Conservation (phyloP, 495 filamentous ascomycete species). For the Neurospora intermedia region DNA sequence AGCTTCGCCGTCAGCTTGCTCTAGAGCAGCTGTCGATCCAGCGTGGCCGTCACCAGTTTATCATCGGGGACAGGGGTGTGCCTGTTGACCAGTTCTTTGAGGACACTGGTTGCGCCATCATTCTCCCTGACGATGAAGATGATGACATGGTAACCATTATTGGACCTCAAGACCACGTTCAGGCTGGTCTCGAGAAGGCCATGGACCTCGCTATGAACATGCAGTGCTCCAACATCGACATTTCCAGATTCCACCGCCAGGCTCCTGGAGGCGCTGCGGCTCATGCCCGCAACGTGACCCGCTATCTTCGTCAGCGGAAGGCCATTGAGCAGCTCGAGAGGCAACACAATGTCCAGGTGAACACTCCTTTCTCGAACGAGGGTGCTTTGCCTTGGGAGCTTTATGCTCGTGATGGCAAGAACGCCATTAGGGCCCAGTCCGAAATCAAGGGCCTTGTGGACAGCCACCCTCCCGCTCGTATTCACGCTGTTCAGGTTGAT, state of each 20-base stretch:
- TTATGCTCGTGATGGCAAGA: slow-evolving; percentile 75
- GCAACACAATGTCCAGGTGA: slow-evolving; percentile 68
- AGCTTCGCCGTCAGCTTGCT: slow-evolving; percentile 58
- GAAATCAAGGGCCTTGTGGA: slow-evolving; percentile 74
- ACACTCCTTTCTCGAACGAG: slow-evolving; percentile 50
- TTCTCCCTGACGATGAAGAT: slow-evolving; percentile 61
- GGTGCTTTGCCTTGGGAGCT: slow-evolving; percentile 72
- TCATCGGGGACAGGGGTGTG: slow-evolving; percentile 69
- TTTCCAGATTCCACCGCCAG: slow-evolving; percentile 62
- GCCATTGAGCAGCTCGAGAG: slow-evolving; percentile 71
- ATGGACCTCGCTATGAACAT: slow-evolving; percentile 75
- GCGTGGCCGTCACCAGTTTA: slow-evolving; percentile 77
- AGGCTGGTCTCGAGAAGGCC: slow-evolving; percentile 62
- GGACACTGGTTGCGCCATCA: slow-evolving; percentile 81
- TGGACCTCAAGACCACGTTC: slow-evolving; percentile 62
- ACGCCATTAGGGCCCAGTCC: slow-evolving; percentile 63
- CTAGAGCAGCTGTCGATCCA: slow-evolving; percentile 65
- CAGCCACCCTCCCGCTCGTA: slow-evolving; percentile 66
- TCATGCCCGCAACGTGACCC: slow-evolving; percentile 74
- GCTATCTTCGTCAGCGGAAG: slow-evolving; percentile 67
- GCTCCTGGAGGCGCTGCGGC: slow-evolving; percentile 58
- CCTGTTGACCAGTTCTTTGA: slow-evolving; percentile 76
- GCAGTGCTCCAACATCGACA: slow-evolving; percentile 66
- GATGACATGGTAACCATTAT: slow-evolving; percentile 77
- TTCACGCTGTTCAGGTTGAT: slow-evolving; percentile 61